A percentile compares a stretch with the other conserved stretches of the same genome.
Conservation (phyloP, 139 green algal genomes). For the Coelastrella sp. region DNA sequence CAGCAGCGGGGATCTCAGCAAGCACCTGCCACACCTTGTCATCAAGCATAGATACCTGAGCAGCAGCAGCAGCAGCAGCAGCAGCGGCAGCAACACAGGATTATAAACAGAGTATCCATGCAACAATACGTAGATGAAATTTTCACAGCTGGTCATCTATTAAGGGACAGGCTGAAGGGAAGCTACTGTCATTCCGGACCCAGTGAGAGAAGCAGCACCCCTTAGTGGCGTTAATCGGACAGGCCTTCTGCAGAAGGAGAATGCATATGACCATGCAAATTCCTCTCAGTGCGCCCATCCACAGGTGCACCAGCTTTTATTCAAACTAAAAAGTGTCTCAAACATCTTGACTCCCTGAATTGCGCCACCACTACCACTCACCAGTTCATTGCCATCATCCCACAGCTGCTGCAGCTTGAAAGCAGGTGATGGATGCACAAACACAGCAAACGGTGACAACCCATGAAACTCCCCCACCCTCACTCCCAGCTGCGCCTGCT, state of each 20-base stretch:
- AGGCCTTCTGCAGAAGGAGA: background rate
- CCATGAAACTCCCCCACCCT: constrained; percentile 71
- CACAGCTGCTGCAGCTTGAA: constrained; percentile 77
- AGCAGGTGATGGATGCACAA: constrained; percentile 66
- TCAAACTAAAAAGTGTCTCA: background rate
- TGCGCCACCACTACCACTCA: constrained; percentile 35
- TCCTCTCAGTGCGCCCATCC: background rate
- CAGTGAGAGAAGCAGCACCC: background rate
- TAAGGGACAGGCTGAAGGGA: no score
- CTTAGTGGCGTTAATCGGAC: no score
- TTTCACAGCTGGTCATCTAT: background rate
- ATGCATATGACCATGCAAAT: background rate
- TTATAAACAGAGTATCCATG: background rate
- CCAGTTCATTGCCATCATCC: constrained; percentile 66
- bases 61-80: background rate
- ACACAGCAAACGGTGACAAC: constrained; percentile 61
- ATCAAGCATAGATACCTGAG: constrained; percentile 70
- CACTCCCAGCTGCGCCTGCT: constrained; percentile 75
- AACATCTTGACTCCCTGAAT: background rate
- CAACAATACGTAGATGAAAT: background rate
- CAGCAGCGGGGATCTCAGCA: constrained; percentile 43
- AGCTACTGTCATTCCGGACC: no score
- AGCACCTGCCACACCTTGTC: constrained; percentile 58
- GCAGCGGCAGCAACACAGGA: background rate
- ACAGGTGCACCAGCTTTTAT: background rate